Percentiles rank a stretch among this genome's conserved stretches.
Conservation (phyloP, 495 filamentous ascomycete species). For the Cenococcum geophilum region DNA sequence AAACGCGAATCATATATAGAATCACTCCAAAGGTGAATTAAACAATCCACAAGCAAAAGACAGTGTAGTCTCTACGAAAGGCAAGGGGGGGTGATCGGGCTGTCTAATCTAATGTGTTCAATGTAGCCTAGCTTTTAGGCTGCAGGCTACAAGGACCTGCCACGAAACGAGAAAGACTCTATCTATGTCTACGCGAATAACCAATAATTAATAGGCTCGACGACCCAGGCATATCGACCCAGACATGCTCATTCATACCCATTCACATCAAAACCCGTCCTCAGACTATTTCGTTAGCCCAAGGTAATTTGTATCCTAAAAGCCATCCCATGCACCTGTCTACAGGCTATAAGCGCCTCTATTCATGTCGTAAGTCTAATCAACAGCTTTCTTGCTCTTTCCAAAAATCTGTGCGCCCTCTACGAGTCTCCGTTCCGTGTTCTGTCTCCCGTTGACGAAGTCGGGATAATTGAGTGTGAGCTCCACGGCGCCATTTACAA, state of each 20-base stretch:
- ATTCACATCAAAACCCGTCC: too few species aligned
- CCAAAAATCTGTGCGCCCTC: conserved; percentile 65
- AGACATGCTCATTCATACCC: too few species aligned
- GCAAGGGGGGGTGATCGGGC: too few species aligned
- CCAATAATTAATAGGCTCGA: background rate
- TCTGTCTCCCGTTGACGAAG: conserved; percentile 88
- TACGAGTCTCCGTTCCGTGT: conserved; percentile 79
- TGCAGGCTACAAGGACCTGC: too few species aligned
- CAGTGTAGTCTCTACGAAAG: too few species aligned
- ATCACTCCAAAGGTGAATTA: too few species aligned
- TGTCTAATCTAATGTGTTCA: too few species aligned
- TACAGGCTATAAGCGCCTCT: background rate
- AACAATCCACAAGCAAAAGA: too few species aligned
- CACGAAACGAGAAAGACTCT: too few species aligned
- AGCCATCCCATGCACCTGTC: background rate
- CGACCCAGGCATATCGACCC: background rate
- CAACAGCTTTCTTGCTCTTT: conserved; percentile 30
- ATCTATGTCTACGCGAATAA: background rate
- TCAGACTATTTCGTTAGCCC: too few species aligned
- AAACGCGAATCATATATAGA: too few species aligned
- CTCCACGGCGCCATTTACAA: conserved; percentile 90
- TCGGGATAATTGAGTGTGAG: conserved; percentile 98
- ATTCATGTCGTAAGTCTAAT: background rate
- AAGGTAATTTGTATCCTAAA: background rate
- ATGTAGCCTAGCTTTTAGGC: too few species aligned